Evolutionary conservation across 2,329 filamentous ascomycete genomes (phyloP), one percentile per base, ranked within the genome.

Genomic region (Arthrobotrys musiformis): DNA sequence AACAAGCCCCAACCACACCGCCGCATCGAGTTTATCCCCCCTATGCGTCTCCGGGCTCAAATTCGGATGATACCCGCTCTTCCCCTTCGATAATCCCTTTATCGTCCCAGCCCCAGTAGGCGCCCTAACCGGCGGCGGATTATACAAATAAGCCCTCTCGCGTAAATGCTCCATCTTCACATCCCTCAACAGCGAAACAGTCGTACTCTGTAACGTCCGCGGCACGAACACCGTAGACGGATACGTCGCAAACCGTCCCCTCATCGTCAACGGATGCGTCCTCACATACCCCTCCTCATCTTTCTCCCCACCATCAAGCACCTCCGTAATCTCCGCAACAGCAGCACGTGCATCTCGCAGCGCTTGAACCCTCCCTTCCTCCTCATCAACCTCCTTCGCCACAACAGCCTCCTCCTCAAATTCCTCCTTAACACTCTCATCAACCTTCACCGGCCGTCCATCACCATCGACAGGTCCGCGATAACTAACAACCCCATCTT

Each of bases 21-120:
- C 58, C 19, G 72, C 72, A 60, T 76, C 72, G 26, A 76, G 19
- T 46, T 44, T 69, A 61, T 76, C 72, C 7, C 56, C 64, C 13
- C 33, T 63, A 40, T 69, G 72, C 19, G 37, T 50, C 19, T 76
- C 72, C 17, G 72, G 64, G 15, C 30, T 26, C 13, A 76, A 26
- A 60, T 76, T 76, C 3, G 72, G 72, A 64, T 76, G 72, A 60
- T 76, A 76, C 48, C 64, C 63, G 2, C 26, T 26, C 28, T 40
- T 64, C 28, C 50, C 52, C 28, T 42, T 46, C 11, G 48, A 40
- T 0, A 46, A 8, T 19, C 28, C 15, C 17, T 64, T 24, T 7
- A 40, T 58, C 19, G 54, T 58, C 17, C 54, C 54, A 17, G 54
- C 19, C 9, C 54, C 54, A 2, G 54, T 40, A 2, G 54, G 54